These are phyloP conservation scores for Peronospora tabacina DNA, from an alignment of 352 stramenopile species.

Conservation along the genomic window DNA sequence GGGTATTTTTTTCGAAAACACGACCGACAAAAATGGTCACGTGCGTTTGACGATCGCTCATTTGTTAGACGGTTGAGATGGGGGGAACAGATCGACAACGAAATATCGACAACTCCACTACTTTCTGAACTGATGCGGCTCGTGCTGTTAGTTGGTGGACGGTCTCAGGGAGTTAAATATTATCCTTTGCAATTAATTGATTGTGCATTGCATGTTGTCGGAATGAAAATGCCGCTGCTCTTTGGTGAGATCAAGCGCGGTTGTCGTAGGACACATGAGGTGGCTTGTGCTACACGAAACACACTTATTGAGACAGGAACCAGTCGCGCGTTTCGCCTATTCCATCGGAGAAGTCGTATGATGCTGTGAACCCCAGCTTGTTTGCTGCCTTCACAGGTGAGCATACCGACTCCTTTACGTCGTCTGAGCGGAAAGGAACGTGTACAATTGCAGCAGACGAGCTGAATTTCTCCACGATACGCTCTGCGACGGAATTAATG, in stretches of 20 bases:
- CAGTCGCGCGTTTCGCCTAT: constrained; percentile 73
- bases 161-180: neutral
- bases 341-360: constrained; percentile 55
- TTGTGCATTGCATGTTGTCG: constrained; percentile 10
- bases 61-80: constrained; percentile 11
- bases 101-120: neutral
- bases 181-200: constrained; percentile 10
- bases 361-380: constrained; percentile 68
- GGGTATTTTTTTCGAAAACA: neutral
- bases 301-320: constrained; percentile 43
- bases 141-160: neutral
- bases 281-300: neutral
- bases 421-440: constrained; percentile 57
- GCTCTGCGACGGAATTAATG: constrained; percentile 52
- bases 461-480: constrained; percentile 60
- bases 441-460: constrained; percentile 62
- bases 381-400: constrained; percentile 50
- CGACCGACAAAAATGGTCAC: neutral
- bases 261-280: constrained; percentile 10
- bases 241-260: neutral
- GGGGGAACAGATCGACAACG: neutral
- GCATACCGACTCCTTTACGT: constrained; percentile 80
- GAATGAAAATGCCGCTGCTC: constrained; percentile 7
- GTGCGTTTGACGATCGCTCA: constrained; percentile 8
- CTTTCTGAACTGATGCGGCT: constrained; percentile 8